Conservation (phyloP, 768 basidiomycete genomes). For the Phaeotremella fagi region DNA sequence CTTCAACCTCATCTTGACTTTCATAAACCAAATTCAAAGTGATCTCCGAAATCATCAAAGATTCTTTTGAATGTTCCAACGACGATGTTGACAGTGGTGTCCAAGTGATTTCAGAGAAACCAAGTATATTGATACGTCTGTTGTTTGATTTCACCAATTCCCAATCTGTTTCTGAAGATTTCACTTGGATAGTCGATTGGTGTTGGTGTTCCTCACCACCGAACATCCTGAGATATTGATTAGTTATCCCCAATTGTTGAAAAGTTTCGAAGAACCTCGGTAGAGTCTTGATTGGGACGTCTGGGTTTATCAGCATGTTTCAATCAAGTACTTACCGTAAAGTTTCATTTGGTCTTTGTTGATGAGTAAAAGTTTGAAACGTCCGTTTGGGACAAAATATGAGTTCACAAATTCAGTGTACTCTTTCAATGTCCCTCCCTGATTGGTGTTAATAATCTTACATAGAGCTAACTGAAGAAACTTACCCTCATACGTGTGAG, state of each 20-base stretch:
- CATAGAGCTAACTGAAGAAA: neutral
- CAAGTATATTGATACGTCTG: too few relatives aligned
- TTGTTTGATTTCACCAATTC: too few relatives aligned
- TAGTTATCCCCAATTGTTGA: neutral
- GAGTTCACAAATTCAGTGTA: constrained; percentile 3
- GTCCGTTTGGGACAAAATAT: constrained; percentile 4
- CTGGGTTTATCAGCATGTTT: too few relatives aligned
- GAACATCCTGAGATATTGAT: neutral
- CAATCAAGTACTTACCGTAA: constrained; percentile 3
- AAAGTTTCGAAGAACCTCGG: constrained; percentile 8
- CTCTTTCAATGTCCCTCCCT: constrained; percentile 12
- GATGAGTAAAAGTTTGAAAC: constrained; percentile 4
- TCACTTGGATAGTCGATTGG: neutral
- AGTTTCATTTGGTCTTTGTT: constrained; percentile 1
- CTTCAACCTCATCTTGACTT: neutral
- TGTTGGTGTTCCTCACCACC: too few relatives aligned
- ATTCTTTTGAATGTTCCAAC: too few relatives aligned
- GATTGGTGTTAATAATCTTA: neutral
- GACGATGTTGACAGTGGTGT: too few relatives aligned
- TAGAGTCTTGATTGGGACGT: neutral
- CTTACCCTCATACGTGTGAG: constrained; percentile 8
- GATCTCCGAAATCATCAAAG: too few relatives aligned
- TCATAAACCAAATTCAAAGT: too few relatives aligned
- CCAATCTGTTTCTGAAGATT: constrained; percentile 4
- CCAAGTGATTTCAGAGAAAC: too few relatives aligned